Evolutionary conservation across 176 grass and related monocot genomes (phyloP).

Genomic region (Juncus effusus): DNA sequence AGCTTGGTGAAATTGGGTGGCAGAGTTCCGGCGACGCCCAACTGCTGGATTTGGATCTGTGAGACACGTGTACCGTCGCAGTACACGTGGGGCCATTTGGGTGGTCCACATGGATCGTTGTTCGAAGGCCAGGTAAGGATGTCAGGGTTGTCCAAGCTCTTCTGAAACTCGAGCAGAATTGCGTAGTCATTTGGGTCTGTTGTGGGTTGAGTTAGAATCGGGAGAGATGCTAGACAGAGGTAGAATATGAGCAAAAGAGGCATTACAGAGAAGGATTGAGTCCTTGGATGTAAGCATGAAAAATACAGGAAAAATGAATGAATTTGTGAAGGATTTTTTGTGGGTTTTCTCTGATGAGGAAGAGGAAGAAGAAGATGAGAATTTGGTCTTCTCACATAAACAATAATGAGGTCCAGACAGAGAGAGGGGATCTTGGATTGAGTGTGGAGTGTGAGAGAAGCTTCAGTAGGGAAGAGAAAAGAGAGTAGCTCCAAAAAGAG

Average conservation of each 20-base stretch:
- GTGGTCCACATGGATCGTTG: conserved; percentile 45
- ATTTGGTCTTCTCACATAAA: neutral
- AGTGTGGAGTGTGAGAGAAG: conserved; percentile 13
- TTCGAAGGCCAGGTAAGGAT: conserved; percentile 43
- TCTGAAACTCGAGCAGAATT: conserved; percentile 43
- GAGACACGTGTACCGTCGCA: conserved; percentile 63
- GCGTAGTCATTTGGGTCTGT: conserved; percentile 51
- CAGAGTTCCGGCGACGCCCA: conserved; percentile 33
- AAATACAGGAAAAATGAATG: neutral
- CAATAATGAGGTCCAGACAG: neutral
- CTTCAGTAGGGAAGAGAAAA: conserved; percentile 7
- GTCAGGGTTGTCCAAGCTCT: conserved; percentile 42
- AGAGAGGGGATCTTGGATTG: conserved; percentile 1
- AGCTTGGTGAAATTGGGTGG: conserved; percentile 36
- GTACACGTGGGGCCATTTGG: conserved; percentile 55
- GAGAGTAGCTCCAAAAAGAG: neutral
- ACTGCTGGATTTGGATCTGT: conserved; percentile 66
- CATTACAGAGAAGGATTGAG: neutral
- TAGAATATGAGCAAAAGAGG: conserved; percentile 1
- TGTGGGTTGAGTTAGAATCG: neutral
- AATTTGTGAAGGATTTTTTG: neutral
- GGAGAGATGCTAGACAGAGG: neutral
- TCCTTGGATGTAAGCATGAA: conserved; percentile 7
- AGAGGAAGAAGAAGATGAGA: neutral
- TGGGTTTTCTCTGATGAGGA: neutral